phyloP scores from a whole-genome alignment of 345 rosid genomes.

The Balakata baccata region DNA sequence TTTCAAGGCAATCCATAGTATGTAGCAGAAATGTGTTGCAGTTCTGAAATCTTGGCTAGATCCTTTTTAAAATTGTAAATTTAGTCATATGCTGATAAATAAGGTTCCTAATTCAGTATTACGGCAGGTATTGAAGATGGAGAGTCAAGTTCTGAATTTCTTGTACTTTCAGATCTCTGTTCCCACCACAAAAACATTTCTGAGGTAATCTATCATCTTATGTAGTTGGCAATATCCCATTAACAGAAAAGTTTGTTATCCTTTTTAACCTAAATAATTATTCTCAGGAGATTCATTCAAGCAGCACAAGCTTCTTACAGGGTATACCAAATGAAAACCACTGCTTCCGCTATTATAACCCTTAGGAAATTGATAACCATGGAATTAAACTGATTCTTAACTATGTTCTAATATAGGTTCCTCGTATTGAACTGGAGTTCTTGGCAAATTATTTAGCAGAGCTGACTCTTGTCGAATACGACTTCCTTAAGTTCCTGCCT shows the following conservation, averaged over 20 bases:
- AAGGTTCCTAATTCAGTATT: conserved; percentile 24
- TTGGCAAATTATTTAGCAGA: conserved; percentile 86
- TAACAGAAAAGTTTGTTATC: neutral
- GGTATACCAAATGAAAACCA: conserved; percentile 38
- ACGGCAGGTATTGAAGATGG: conserved; percentile 84
- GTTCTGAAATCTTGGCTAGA: neutral
- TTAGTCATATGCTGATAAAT: conserved; percentile 18
- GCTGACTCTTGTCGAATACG: conserved; percentile 71
- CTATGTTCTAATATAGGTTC: conserved; percentile 37
- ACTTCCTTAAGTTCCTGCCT: conserved; percentile 69
- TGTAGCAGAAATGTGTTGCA: too few species aligned
- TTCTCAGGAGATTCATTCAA: conserved; percentile 75
- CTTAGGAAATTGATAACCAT: neutral
- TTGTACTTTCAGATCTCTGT: conserved; percentile 68
- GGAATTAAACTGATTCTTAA: conserved; percentile 3
- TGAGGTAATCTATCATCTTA: conserved; percentile 50
- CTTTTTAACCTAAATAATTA: conserved; percentile 9
- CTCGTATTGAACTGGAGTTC: conserved; percentile 62
- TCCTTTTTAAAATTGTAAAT: neutral
- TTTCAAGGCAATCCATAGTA: neutral
- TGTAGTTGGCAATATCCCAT: neutral
- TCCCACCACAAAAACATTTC: conserved; percentile 84
- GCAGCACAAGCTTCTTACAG: conserved; percentile 72
- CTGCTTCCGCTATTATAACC: neutral
- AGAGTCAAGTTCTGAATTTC: conserved; percentile 61